Evolutionary conservation across 345 rosid genomes (phyloP).

Genomic region (Carallia brachiata): DNA sequence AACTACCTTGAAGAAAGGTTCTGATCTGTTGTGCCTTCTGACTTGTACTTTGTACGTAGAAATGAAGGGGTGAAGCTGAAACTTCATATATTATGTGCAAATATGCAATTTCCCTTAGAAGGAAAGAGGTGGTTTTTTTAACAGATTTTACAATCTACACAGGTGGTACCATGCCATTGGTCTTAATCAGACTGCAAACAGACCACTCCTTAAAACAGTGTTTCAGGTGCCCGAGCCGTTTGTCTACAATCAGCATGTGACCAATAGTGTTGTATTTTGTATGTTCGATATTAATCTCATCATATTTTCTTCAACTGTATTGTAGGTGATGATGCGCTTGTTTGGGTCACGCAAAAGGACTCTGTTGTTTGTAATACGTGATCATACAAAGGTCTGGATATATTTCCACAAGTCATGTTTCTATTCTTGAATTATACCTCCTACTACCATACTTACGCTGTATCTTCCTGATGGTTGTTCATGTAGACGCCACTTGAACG

Average conservation of each 20-base stretch:
- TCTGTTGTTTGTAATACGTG: constrained; percentile 32
- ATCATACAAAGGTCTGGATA: constrained; percentile 29
- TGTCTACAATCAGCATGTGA: too few species aligned
- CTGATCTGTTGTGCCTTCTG: too few species aligned
- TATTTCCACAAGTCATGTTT: background rate
- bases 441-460: background rate
- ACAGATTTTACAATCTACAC: background rate
- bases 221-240: constrained; percentile 21
- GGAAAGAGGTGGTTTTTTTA: too few species aligned
- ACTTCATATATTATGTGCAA: too few species aligned
- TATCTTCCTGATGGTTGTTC: background rate
- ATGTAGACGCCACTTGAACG: constrained; percentile 30
- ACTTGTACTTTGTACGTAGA: too few species aligned
- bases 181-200: constrained; percentile 30
- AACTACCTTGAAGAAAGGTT: too few species aligned
- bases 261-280: too few species aligned
- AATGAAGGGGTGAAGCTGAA: too few species aligned
- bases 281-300: too few species aligned
- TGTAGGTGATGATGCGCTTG: constrained; percentile 34
- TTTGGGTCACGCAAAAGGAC: constrained; percentile 33
- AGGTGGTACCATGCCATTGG: constrained; percentile 77
- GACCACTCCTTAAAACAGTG: constrained; percentile 37
- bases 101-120: too few species aligned
- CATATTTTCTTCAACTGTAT: background rate
- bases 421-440: background rate